Evolutionary conservation across 257 asterid genomes (phyloP).

Genomic region (Solanum corneliomulleri): DNA sequence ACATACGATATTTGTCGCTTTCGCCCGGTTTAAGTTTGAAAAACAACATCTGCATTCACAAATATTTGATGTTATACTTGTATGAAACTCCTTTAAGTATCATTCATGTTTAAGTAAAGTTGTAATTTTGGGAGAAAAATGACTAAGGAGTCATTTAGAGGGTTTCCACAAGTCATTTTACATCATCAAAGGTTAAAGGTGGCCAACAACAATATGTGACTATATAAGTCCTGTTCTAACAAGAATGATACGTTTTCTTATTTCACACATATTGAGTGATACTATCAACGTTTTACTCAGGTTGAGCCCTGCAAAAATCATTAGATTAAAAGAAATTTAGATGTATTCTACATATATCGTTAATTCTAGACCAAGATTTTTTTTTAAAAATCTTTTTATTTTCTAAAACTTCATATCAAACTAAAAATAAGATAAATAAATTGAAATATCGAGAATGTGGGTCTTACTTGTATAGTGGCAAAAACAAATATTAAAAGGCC

Average conservation of each 20-base stretch:
- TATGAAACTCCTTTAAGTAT: neutral
- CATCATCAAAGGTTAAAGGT: neutral
- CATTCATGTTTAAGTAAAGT: neutral
- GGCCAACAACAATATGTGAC: neutral
- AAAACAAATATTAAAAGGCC: slow-evolving; percentile 33
- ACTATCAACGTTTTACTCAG: neutral
- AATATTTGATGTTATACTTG: neutral
- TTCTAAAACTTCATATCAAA: too few species aligned
- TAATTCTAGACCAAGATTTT: neutral
- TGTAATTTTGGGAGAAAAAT: neutral
- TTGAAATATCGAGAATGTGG: neutral
- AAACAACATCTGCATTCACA: neutral
- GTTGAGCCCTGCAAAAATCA: neutral
- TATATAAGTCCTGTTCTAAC: neutral
- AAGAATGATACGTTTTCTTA: neutral
- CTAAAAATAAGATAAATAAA: neutral
- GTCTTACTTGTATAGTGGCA: slow-evolving; percentile 41
- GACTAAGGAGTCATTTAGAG: neutral
- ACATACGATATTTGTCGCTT: neutral
- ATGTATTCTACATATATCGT: neutral
- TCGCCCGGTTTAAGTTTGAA: neutral
- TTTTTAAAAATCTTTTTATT: too few species aligned
- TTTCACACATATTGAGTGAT: neutral
- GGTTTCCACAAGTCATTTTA: neutral
- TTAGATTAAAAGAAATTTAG: too few species aligned